A percentile compares a stretch with the other conserved stretches of the same genome.
phyloP scores from a whole-genome alignment of 257 asterid species.

The Osmanthus fragrans region DNA sequence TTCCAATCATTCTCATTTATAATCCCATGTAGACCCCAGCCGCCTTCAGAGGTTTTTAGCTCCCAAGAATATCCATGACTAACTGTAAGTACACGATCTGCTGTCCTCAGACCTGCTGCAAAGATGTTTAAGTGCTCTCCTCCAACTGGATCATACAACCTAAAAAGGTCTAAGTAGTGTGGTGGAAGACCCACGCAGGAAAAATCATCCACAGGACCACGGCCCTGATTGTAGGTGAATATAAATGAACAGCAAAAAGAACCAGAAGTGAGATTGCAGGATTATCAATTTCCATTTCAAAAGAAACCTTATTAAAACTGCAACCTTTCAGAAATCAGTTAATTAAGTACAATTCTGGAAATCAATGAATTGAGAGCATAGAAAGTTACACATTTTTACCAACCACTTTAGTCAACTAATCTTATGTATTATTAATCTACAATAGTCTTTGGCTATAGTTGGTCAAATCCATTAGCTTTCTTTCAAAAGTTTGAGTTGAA shows the following conservation, averaged over 20 bases:
- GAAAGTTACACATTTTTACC: not conserved
- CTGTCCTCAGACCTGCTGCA: constrained; percentile 87
- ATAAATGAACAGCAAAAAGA: constrained; percentile 8
- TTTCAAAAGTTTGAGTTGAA: not conserved
- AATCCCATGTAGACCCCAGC: constrained; percentile 89
- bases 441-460: not conserved
- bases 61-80: constrained; percentile 93
- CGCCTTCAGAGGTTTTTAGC: constrained; percentile 84
- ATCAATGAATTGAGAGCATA: not conserved
- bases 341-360: not conserved
- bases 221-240: constrained; percentile 59
- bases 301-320: not conserved
- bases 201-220: constrained; percentile 86
- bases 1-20: constrained; percentile 83
- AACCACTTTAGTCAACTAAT: not conserved
- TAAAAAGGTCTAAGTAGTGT: constrained; percentile 68
- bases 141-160: constrained; percentile 79
- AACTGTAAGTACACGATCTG: constrained; percentile 85
- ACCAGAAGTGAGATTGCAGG: not conserved
- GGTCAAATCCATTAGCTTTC: not conserved
- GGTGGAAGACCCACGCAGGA: constrained; percentile 65
- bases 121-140: constrained; percentile 94
- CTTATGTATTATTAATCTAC: too few species aligned
- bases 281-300: not conserved
- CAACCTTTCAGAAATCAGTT: not conserved